Conservation (phyloP, 2,329 filamentous ascomycete genomes). For the Davidsoniella virescens region DNA sequence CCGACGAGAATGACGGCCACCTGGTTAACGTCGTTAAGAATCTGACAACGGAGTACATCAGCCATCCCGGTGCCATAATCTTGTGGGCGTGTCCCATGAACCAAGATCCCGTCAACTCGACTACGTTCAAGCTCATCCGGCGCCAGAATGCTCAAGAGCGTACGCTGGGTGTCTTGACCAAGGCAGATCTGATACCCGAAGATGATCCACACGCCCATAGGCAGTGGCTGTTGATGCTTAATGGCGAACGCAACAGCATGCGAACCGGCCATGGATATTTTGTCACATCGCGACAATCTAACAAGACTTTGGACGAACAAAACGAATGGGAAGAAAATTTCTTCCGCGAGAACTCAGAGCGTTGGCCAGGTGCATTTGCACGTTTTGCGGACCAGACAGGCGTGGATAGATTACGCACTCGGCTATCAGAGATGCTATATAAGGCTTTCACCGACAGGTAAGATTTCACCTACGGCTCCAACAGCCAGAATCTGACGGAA, state of each 20-base stretch:
- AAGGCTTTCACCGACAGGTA: constrained; percentile 37
- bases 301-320: constrained; percentile 35
- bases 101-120: constrained; percentile 59
- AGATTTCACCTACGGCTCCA: constrained; percentile 11
- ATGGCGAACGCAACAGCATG: constrained; percentile 36
- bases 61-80: constrained; percentile 53
- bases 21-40: constrained; percentile 57
- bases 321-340: constrained; percentile 35
- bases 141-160: constrained; percentile 37
- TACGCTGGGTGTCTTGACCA: constrained; percentile 66
- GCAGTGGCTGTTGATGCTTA: constrained; percentile 49
- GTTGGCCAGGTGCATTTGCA: constrained; percentile 35
- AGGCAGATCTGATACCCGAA: constrained; percentile 54
- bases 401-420: constrained; percentile 34
- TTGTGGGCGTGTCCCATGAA: constrained; percentile 67
- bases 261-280: constrained; percentile 59
- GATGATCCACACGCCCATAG: constrained; percentile 28
- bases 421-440: constrained; percentile 35
- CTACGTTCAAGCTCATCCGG: constrained; percentile 48
- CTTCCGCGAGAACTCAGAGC: constrained; percentile 26
- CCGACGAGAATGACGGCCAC: constrained; percentile 46
- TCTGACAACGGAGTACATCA: constrained; percentile 53
- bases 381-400: constrained; percentile 33
- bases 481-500: too few species aligned
- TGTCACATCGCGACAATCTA: constrained; percentile 52